Evolutionary conservation across 371 early-diverging fungal genomes (phyloP).

Genomic region (Apophysomyces trapeziformis): DNA sequence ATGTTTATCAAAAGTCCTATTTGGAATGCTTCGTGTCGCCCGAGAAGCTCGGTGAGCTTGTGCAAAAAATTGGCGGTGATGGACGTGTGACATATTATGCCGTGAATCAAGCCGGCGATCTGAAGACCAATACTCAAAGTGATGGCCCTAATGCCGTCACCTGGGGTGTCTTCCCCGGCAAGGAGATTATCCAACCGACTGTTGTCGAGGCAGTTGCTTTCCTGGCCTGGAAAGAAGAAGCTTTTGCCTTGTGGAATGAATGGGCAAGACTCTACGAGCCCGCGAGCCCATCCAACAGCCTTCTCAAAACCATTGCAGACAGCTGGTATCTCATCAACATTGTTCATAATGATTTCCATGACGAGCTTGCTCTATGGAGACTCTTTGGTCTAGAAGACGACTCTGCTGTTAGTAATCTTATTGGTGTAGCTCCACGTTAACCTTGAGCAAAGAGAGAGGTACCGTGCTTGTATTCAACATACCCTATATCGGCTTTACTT

Average conservation of each 20-base stretch:
- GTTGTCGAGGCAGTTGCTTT: slow-evolving; percentile 92
- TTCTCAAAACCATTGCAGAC: slow-evolving; percentile 73
- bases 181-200: slow-evolving; percentile 97
- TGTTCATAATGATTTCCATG: slow-evolving; percentile 94
- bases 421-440: slow-evolving; percentile 18
- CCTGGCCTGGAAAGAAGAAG: slow-evolving; percentile 97
- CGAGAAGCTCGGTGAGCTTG: slow-evolving; percentile 67
- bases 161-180: slow-evolving; percentile 98
- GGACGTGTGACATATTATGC: slow-evolving; percentile 89
- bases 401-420: slow-evolving; percentile 40
- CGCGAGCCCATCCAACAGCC: slow-evolving; percentile 58
- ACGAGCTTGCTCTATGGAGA: slow-evolving; percentile 71
- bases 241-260: slow-evolving; percentile 92
- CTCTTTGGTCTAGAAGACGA: slow-evolving; percentile 65
- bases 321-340: slow-evolving; percentile 93
- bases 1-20: slow-evolving; percentile 97
- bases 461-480: slow-evolving; percentile 10
- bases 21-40: slow-evolving; percentile 94
- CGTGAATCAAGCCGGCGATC: slow-evolving; percentile 86
- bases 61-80: slow-evolving; percentile 65
- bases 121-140: slow-evolving; percentile 80
- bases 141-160: slow-evolving; percentile 96
- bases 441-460: neutral
- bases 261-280: slow-evolving; percentile 85
- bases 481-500: neutral